Evolutionary conservation across 352 stramenopile genomes (phyloP).

Genomic region (Phytophthora tentaculata): DNA sequence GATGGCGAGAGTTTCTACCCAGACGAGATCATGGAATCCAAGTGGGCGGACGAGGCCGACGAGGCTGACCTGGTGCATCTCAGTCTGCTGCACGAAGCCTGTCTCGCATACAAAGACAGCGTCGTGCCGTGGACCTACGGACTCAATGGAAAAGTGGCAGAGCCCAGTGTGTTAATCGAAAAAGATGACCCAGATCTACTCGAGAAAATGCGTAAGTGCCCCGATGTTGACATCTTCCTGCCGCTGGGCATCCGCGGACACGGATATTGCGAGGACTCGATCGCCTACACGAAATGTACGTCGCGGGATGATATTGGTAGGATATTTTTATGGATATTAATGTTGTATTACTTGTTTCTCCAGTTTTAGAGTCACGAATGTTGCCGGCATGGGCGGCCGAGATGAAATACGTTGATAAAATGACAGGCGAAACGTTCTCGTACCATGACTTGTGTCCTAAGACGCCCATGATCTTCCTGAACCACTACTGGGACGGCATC

Average conservation of each 20-base stretch:
- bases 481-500: constrained; percentile 59
- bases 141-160: constrained; percentile 16
- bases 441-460: constrained; percentile 63
- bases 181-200: constrained; percentile 49
- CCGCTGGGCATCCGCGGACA: constrained; percentile 49
- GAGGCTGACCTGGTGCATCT: constrained; percentile 54
- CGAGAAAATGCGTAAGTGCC: constrained; percentile 56
- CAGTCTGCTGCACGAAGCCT: constrained; percentile 58
- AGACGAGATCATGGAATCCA: constrained; percentile 45
- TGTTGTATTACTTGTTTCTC: constrained; percentile 4
- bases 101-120: constrained; percentile 47
- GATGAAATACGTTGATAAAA: constrained; percentile 50
- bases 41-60: constrained; percentile 40
- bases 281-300: constrained; percentile 73
- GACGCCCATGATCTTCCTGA: constrained; percentile 52
- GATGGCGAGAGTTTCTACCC: constrained; percentile 52
- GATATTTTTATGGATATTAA: not conserved
- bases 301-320: not conserved
- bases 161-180: constrained; percentile 37
- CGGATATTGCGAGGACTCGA: constrained; percentile 76
- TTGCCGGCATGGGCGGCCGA: constrained; percentile 52
- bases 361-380: constrained; percentile 49
- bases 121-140: constrained; percentile 58
- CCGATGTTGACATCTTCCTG: constrained; percentile 72
- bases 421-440: constrained; percentile 41